These are phyloP conservation scores for Metschnikowia anglica DNA, from an alignment of 805 yeast genomes.

Conservation along the genomic window DNA sequence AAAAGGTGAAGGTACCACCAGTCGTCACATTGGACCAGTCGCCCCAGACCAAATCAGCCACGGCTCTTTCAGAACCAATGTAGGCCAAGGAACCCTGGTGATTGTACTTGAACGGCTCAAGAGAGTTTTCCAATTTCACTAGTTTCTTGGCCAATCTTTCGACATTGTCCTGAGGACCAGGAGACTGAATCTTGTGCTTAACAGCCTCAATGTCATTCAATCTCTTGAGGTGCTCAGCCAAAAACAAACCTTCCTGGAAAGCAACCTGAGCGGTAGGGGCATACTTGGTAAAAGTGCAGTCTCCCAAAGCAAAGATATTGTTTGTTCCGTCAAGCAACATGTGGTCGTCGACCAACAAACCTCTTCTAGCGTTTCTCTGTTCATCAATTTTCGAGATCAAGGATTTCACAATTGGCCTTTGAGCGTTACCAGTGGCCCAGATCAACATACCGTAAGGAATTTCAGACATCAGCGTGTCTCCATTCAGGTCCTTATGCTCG, in stretches of 20 bases:
- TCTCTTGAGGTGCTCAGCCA: slow-evolving; percentile 69
- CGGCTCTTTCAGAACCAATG: slow-evolving; percentile 90
- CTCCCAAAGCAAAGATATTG: slow-evolving; percentile 88
- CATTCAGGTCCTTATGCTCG: slow-evolving; percentile 60
- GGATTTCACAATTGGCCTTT: slow-evolving; percentile 69
- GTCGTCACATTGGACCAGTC: slow-evolving; percentile 76
- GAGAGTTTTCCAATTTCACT: slow-evolving; percentile 39
- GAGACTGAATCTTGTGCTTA: slow-evolving; percentile 43
- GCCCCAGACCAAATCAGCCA: slow-evolving; percentile 83
- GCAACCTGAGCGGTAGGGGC: slow-evolving; percentile 99
- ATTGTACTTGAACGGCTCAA: slow-evolving; percentile 70
- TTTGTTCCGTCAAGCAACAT: slow-evolving; percentile 73
- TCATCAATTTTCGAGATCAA: slow-evolving; percentile 68
- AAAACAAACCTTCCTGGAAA: slow-evolving; percentile 84
- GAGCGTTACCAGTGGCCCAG: slow-evolving; percentile 98
- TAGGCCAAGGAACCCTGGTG: slow-evolving; percentile 95
- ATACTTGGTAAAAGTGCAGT: slow-evolving; percentile 86
- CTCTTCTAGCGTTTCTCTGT: slow-evolving; percentile 85
- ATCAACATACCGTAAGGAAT: slow-evolving; percentile 91
- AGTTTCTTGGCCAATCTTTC: slow-evolving; percentile 49
- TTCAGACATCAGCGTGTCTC: slow-evolving; percentile 55
- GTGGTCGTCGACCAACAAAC: slow-evolving; percentile 80
- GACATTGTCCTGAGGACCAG: slow-evolving; percentile 42
- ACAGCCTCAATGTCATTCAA: slow-evolving; percentile 60
- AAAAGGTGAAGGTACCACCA: slow-evolving; percentile 83